A percentile compares a stretch with the other conserved stretches of the same genome.
Evolutionary conservation across 257 asterid genomes (phyloP).

Genomic region (Fraxinus excelsior): DNA sequence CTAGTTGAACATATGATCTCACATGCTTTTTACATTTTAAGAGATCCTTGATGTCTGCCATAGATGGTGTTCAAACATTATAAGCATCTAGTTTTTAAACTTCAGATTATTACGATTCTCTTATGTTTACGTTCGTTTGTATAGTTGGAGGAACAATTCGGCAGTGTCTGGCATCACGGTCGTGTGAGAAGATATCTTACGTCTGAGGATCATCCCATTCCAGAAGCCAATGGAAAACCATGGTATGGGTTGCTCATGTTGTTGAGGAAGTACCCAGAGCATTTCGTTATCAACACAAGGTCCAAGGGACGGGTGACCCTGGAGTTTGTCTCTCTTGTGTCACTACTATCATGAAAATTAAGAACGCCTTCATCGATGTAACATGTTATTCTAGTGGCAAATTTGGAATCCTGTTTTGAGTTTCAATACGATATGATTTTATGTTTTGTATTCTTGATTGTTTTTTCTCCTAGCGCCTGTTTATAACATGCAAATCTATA

Average conservation of each 20-base stretch:
- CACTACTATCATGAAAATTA: constrained; percentile 59
- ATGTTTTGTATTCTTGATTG: not conserved
- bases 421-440: not conserved
- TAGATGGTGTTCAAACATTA: no score
- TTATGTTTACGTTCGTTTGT: constrained; percentile 1
- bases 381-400: not conserved
- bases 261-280: constrained; percentile 87
- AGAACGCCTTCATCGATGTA: not conserved
- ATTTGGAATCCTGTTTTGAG: not conserved
- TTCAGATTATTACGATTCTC: not conserved
- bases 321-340: constrained; percentile 92
- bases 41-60: no score
- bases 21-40: no score
- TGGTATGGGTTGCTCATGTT: constrained; percentile 89
- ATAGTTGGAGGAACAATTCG: constrained; percentile 81
- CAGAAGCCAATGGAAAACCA: constrained; percentile 80
- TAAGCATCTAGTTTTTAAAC: no score
- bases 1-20: no score
- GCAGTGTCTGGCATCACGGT: constrained; percentile 80
- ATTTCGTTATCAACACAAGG: constrained; percentile 87
- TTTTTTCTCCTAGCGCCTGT: not conserved
- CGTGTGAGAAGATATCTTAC: constrained; percentile 86
- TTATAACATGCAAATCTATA: no score
- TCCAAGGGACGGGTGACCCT: constrained; percentile 71
- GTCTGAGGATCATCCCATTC: constrained; percentile 62